Base-by-base conservation (phyloP, 2,329 filamentous ascomycete genomes). In the Diplodia sapinea region DNA sequence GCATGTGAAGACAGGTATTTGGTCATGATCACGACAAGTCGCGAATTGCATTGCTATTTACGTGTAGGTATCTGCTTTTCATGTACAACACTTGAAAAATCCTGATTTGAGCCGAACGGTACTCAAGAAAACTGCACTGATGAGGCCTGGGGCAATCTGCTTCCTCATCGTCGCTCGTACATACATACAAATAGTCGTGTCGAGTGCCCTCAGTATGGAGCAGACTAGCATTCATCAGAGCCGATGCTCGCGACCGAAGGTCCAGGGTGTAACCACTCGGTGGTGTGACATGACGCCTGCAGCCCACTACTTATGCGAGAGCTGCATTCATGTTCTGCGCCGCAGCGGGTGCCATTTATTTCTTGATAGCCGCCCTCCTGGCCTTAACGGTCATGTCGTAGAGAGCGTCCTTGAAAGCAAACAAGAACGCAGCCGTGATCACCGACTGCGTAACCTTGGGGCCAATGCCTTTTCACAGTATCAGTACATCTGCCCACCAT, bases 361-460 rank as follows among this genome's bases (percentile, higher is more conserved):
- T 71, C 71, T 73, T 40, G 69, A 55, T 76, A 59, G 80, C 68
- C 70, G 75, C 75, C 73, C 72, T 78, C 68, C 92, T 85, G 38
- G 93, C 86, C 73, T 84, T 87, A 62, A 94, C 82, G 0, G 89
- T 94, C 79, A 91, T 88, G 74, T 93, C 91, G 78, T 98, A 99
- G 6, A 99, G 86, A 7, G 93, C 92, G 77, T 99, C 95, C 85
- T 99, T 99, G 84, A 99, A 97, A 1, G 94, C 95, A 78, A 99
- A 99, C 68, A 99, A 83, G 81, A 98, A 93, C 2, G 95, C 95
- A 6, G 95, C 95, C 4, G 95, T 99, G 70, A 99, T 86, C 55
- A 98, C 95, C 77, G 94, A 97, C 82, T 99, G 95, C 23, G 93
- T 94, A 72, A 99, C 90, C 86, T 99, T 99, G 73, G 95, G 93